phyloP scores from a whole-genome alignment of 164 flowering plant genomes.

The Chimonanthus salicifolius region DNA sequence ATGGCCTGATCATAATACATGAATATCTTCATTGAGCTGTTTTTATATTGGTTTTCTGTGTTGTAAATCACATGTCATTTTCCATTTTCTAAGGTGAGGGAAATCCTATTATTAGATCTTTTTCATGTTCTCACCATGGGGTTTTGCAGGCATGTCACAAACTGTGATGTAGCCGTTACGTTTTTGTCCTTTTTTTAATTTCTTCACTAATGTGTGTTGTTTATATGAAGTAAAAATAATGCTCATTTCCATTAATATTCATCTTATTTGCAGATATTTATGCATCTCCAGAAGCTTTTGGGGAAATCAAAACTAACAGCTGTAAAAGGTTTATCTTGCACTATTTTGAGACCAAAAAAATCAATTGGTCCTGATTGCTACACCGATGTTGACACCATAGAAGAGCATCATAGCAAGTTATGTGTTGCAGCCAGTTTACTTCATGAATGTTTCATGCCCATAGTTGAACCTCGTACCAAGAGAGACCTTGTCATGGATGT shows the following conservation, averaged over 20 bases:
- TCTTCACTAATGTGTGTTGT: too few relatives aligned
- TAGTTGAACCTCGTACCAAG: conserved; percentile 40
- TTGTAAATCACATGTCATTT: too few relatives aligned
- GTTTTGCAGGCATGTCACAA: too few relatives aligned
- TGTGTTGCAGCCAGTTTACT: conserved; percentile 62
- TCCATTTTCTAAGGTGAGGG: too few relatives aligned
- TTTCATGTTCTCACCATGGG: too few relatives aligned
- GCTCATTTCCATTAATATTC: background rate
- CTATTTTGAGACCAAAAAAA: conserved; percentile 36
- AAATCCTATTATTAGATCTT: too few relatives aligned
- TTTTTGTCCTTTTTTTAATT: too few relatives aligned
- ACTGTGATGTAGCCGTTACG: too few relatives aligned
- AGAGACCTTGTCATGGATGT: conserved; percentile 71
- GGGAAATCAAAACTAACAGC: conserved; percentile 49
- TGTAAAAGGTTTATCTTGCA: conserved; percentile 55
- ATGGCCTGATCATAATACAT: too few relatives aligned
- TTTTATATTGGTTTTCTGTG: too few relatives aligned
- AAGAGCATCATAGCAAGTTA: conserved; percentile 53
- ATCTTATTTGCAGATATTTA: conserved; percentile 42
- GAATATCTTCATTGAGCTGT: too few relatives aligned
- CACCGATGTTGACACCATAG: conserved; percentile 22
- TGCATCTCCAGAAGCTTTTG: conserved; percentile 40
- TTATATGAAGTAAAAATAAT: background rate
- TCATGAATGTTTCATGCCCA: conserved; percentile 82
- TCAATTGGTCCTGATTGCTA: conserved; percentile 13